phyloP scores from a whole-genome alignment of 768 basidiomycete species.

The Lepiota brunneoincarnata region DNA sequence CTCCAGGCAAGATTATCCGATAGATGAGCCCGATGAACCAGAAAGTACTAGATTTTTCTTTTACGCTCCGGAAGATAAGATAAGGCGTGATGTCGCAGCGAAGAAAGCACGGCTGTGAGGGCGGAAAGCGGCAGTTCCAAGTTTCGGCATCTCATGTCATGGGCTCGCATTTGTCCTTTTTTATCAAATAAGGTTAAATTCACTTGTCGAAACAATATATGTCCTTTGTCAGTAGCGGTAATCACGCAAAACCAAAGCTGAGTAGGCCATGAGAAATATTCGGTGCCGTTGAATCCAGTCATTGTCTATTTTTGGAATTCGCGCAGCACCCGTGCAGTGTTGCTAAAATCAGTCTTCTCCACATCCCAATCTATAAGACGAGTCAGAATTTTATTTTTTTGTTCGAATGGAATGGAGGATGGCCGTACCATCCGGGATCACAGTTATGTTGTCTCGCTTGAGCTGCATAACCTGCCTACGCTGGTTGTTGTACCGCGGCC shows the following conservation, averaged over 20 bases:
- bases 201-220: too few relatives aligned
- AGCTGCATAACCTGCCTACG: slow-evolving; percentile 45
- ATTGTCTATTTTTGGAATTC: slow-evolving; percentile 43
- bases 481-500: slow-evolving; percentile 40
- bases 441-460: slow-evolving; percentile 48
- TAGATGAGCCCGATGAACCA: too few relatives aligned
- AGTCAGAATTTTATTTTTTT: not conserved
- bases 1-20: too few relatives aligned
- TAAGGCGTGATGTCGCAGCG: too few relatives aligned
- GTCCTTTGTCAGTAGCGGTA: not conserved
- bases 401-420: not conserved
- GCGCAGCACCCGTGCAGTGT: slow-evolving; percentile 34
- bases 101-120: too few relatives aligned
- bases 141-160: too few relatives aligned
- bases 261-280: not conserved
- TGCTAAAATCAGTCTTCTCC: slow-evolving; percentile 40
- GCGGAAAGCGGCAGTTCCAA: too few relatives aligned
- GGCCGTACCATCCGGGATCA: slow-evolving; percentile 48
- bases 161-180: too few relatives aligned
- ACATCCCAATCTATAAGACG: slow-evolving; percentile 35
- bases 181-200: too few relatives aligned
- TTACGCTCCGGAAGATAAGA: too few relatives aligned
- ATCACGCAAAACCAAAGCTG: not conserved
- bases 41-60: too few relatives aligned
- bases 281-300: not conserved